phyloP scores from a whole-genome alignment of 305 asterid species.

The Fraxinus floribunda region DNA sequence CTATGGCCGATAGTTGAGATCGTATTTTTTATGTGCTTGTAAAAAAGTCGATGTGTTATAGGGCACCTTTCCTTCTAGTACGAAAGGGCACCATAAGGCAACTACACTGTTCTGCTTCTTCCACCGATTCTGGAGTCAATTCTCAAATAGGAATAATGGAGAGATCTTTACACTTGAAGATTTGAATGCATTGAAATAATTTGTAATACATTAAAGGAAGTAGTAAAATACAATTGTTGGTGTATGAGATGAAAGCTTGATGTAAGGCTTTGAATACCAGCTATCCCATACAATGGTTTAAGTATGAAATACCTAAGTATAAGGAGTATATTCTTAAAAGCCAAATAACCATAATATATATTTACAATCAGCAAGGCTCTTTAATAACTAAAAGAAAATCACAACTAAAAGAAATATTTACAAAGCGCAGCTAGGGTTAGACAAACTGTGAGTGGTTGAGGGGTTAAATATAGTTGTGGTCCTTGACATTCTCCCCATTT shows the following conservation, averaged over 20 bases:
- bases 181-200: background rate
- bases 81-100: background rate
- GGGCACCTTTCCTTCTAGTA: background rate
- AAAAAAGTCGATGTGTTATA: background rate
- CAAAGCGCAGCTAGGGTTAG: background rate
- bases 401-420: too few species aligned
- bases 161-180: background rate
- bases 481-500: background rate
- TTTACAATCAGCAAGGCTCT: background rate
- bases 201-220: background rate
- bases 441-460: background rate
- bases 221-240: background rate
- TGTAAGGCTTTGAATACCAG: background rate
- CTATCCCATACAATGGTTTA: background rate
- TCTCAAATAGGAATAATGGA: background rate
- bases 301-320: background rate
- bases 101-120: background rate
- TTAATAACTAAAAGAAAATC: background rate
- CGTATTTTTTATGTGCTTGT: background rate
- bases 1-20: background rate
- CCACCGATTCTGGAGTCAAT: background rate
- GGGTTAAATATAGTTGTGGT: background rate
- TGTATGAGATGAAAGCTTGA: background rate
- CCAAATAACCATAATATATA: too few species aligned
- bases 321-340: background rate